Conservation (phyloP, 1,284 basidiomycete species). For the Tylopilus microsporus region DNA sequence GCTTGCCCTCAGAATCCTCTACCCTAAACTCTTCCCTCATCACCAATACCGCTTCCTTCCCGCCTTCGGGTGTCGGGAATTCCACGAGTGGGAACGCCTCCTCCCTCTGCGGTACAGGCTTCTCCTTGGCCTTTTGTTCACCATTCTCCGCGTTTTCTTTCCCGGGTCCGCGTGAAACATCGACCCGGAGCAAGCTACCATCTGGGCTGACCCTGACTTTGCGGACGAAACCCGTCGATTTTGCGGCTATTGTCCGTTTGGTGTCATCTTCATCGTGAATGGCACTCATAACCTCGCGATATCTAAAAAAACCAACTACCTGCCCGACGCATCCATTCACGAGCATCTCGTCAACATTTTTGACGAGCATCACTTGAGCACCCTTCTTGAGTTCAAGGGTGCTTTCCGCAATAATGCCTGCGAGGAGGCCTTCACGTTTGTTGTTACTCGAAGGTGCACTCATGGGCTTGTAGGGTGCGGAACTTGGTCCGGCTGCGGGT, state of each 20-base stretch:
- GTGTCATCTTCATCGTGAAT: constrained; percentile 18
- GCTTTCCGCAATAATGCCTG: constrained; percentile 49
- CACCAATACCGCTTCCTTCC: constrained; percentile 46
- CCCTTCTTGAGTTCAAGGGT: constrained; percentile 52
- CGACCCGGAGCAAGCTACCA: constrained; percentile 2
- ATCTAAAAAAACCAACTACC: constrained; percentile 51
- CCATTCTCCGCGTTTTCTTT: constrained; percentile 24
- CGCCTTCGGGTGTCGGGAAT: constrained; percentile 54
- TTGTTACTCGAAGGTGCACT: constrained; percentile 14
- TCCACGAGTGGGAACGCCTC: constrained; percentile 57
- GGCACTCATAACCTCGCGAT: constrained; percentile 18
- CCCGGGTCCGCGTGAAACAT: not conserved
- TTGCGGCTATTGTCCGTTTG: constrained; percentile 16
- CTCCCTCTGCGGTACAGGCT: constrained; percentile 18
- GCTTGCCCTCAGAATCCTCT: constrained; percentile 62
- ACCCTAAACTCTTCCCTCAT: constrained; percentile 62
- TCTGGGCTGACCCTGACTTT: constrained; percentile 14
- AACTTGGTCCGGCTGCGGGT: not conserved
- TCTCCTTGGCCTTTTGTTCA: constrained; percentile 1
- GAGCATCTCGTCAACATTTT: constrained; percentile 70
- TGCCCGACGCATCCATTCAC: constrained; percentile 74
- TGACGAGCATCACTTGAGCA: constrained; percentile 66
- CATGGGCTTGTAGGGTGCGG: constrained; percentile 11
- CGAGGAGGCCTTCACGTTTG: constrained; percentile 44
- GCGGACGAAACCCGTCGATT: constrained; percentile 27